Conservation (phyloP, 2,329 filamentous ascomycete genomes). For the Incumbomyces delicatus region DNA sequence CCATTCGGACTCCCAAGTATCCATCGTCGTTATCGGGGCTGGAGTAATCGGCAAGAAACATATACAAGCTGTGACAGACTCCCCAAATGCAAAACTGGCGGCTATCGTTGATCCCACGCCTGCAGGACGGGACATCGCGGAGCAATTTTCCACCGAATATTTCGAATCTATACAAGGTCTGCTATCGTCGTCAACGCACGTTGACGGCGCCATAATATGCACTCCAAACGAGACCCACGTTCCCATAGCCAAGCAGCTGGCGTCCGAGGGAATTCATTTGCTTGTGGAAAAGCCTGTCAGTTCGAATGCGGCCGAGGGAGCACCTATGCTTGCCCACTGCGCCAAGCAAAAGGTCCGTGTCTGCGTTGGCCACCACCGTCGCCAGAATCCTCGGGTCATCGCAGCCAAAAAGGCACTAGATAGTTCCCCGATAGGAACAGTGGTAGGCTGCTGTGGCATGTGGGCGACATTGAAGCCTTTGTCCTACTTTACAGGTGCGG, state of each 20-base stretch:
- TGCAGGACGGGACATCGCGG: neutral
- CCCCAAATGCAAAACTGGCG: neutral
- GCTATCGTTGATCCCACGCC: neutral
- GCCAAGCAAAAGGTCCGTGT: neutral
- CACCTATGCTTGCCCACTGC: neutral
- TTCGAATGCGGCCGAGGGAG: neutral
- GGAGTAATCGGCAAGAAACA: neutral
- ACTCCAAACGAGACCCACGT: slow-evolving; percentile 5
- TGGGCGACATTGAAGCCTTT: slow-evolving; percentile 8
- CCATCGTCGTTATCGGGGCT: neutral
- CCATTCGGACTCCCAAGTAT: neutral
- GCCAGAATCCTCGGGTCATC: slow-evolving; percentile 4
- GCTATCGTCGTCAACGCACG: neutral
- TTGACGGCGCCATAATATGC: slow-evolving; percentile 3
- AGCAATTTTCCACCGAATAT: neutral
- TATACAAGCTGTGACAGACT: neutral
- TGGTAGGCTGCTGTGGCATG: slow-evolving; percentile 6
- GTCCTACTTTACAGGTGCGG: slow-evolving; percentile 3
- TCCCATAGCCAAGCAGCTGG: neutral
- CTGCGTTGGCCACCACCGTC: slow-evolving; percentile 12
- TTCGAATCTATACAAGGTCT: neutral
- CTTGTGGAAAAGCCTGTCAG: slow-evolving; percentile 5
- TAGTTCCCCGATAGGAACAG: slow-evolving; percentile 3
- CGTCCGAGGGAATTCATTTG: neutral
- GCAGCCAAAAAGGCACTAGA: slow-evolving; percentile 8